Percentiles rank a stretch among this genome's conserved stretches.
Evolutionary conservation across 805 yeast species (phyloP).

Genomic region (Pachysolen tannophilus): DNA sequence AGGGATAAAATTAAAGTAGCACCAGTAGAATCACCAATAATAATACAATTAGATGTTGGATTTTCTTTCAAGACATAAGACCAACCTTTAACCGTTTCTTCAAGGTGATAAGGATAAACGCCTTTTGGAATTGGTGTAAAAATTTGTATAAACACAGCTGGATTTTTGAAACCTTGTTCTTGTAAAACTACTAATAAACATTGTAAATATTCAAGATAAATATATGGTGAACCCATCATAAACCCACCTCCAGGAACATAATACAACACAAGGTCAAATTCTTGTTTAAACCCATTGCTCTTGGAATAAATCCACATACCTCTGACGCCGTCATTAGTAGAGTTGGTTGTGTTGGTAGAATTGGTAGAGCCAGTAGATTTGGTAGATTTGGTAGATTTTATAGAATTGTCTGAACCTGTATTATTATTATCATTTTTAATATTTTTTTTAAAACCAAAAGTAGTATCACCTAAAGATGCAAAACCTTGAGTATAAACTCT

Average conservation of each 20-base stretch:
- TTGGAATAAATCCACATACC: slow-evolving; percentile 27
- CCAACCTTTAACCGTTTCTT: slow-evolving; percentile 23
- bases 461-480: slow-evolving; percentile 26
- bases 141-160: slow-evolving; percentile 31
- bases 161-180: slow-evolving; percentile 41
- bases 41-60: slow-evolving; percentile 22
- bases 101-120: slow-evolving; percentile 20
- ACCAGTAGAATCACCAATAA: slow-evolving; percentile 43
- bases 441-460: slow-evolving; percentile 10
- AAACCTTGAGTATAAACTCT: slow-evolving; percentile 24
- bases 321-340: too few relatives aligned
- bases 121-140: slow-evolving; percentile 7
- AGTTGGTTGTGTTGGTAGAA: too few relatives aligned
- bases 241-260: slow-evolving; percentile 38
- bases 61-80: slow-evolving; percentile 14
- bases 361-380: too few relatives aligned
- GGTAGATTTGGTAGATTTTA: too few relatives aligned
- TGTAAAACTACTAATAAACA: slow-evolving; percentile 31
- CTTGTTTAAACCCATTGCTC: slow-evolving; percentile 14
- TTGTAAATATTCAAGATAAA: slow-evolving; percentile 35
- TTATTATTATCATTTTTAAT: slow-evolving; percentile 15
- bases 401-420: too few relatives aligned
- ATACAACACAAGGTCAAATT: slow-evolving; percentile 32
- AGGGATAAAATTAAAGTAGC: slow-evolving; percentile 32
- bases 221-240: slow-evolving; percentile 20